Evolutionary conservation across 2,329 filamentous ascomycete genomes (phyloP).

Genomic region (Tolypocladium album): DNA sequence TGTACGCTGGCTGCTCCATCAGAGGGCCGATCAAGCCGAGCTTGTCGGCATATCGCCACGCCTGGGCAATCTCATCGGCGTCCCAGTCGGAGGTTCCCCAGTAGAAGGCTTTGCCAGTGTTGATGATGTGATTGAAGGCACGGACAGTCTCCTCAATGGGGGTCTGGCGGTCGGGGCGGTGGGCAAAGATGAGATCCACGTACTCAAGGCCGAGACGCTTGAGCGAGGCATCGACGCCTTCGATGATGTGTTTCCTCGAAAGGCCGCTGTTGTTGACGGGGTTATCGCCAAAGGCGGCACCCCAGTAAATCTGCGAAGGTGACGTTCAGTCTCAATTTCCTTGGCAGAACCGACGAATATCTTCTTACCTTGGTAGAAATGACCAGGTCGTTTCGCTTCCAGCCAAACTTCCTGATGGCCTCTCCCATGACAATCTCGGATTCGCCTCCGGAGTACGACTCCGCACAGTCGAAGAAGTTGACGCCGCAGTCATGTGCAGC

Average conservation of each 20-base stretch:
- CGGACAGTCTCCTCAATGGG: constrained; percentile 63
- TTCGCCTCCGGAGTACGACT: constrained; percentile 46
- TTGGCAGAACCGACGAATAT: background rate
- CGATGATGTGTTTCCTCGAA: constrained; percentile 58
- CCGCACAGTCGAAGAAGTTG: constrained; percentile 54
- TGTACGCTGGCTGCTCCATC: constrained; percentile 59
- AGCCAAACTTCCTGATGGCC: constrained; percentile 48
- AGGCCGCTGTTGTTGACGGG: constrained; percentile 57
- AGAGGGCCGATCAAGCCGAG: constrained; percentile 51
- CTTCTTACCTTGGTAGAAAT: constrained; percentile 45
- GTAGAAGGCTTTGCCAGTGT: constrained; percentile 57
- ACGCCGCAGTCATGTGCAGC: constrained; percentile 48
- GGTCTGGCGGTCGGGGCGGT: constrained; percentile 55
- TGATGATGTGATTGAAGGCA: constrained; percentile 60
- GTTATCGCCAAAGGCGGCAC: constrained; percentile 46
- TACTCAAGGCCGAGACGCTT: constrained; percentile 46
- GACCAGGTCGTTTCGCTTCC: constrained; percentile 51
- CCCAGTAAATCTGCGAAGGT: constrained; percentile 50
- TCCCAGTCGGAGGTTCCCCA: constrained; percentile 62
- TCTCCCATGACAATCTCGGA: constrained; percentile 54
- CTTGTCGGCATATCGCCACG: constrained; percentile 49
- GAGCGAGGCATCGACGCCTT: constrained; percentile 51
- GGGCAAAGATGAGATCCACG: constrained; percentile 59
- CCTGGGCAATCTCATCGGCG: constrained; percentile 53
- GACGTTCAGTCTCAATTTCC: background rate